Conservation (phyloP, 495 filamentous ascomycete species). For the Podospora comata region DNA sequence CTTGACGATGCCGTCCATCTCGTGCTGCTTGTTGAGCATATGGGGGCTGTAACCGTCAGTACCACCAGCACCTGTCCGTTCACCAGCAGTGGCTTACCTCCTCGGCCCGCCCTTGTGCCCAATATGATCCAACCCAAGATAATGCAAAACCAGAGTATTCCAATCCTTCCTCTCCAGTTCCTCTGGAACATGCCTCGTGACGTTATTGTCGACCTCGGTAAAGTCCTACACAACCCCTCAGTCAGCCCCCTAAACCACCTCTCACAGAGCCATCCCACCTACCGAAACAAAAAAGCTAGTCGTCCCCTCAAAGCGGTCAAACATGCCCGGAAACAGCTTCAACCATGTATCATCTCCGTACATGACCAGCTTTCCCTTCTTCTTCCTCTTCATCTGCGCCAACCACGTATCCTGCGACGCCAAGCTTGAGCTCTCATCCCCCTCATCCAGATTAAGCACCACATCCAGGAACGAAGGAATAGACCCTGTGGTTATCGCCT, state of each 20-base stretch:
- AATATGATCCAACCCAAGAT: constrained; percentile 94
- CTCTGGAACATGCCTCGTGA: constrained; percentile 79
- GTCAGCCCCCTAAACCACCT: not conserved
- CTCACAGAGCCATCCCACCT: constrained; percentile 39
- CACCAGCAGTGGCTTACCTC: constrained; percentile 49
- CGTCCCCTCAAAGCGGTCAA: constrained; percentile 83
- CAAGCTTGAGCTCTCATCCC: constrained; percentile 82
- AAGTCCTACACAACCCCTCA: constrained; percentile 67
- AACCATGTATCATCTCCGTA: constrained; percentile 99
- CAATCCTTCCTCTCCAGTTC: constrained; percentile 79
- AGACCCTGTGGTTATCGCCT: constrained; percentile 95
- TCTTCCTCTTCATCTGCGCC: constrained; percentile 77
- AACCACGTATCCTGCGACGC: constrained; percentile 92
- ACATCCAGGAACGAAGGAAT: constrained; percentile 96
- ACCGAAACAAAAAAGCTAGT: constrained; percentile 98
- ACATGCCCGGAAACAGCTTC: constrained; percentile 87
- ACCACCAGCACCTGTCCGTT: too few relatives aligned
- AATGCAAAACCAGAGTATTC: constrained; percentile 93
- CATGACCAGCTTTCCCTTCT: constrained; percentile 74
- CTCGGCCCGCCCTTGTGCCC: constrained; percentile 93
- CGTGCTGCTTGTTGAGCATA: constrained; percentile 88
- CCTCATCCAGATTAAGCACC: constrained; percentile 94
- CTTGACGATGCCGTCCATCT: constrained; percentile 85
- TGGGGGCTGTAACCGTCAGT: constrained; percentile 56
- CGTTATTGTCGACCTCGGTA: constrained; percentile 95